Evolutionary conservation across 805 yeast genomes (phyloP).

Genomic region (Ogataea philodendri): DNA sequence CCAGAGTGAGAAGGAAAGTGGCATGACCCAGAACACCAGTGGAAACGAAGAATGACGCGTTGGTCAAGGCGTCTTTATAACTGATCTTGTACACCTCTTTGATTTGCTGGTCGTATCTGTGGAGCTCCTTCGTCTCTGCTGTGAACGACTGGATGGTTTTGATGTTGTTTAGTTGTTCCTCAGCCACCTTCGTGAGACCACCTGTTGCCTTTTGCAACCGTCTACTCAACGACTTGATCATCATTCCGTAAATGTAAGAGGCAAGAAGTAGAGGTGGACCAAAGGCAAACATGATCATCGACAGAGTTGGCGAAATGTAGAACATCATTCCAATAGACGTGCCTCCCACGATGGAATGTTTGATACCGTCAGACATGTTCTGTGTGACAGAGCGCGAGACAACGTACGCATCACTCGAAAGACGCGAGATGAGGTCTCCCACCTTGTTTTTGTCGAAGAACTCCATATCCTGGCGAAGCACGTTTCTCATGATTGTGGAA

Average conservation of each 20-base stretch:
- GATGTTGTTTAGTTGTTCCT: slow-evolving; percentile 83
- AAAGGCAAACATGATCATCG: slow-evolving; percentile 71
- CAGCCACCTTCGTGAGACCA: slow-evolving; percentile 82
- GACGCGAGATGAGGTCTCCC: slow-evolving; percentile 86
- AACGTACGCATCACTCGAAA: slow-evolving; percentile 86
- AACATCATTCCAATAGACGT: slow-evolving; percentile 93
- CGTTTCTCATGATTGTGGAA: slow-evolving; percentile 70
- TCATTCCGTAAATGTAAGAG: slow-evolving; percentile 79
- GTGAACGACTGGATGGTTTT: slow-evolving; percentile 89
- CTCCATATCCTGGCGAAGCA: slow-evolving; percentile 82
- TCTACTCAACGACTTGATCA: slow-evolving; percentile 72
- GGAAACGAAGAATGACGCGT: slow-evolving; percentile 75
- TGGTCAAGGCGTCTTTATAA: slow-evolving; percentile 73
- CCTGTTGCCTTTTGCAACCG: slow-evolving; percentile 85
- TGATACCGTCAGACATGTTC: slow-evolving; percentile 85
- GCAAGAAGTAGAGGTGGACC: slow-evolving; percentile 84
- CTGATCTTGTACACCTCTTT: slow-evolving; percentile 67
- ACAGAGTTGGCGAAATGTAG: slow-evolving; percentile 73
- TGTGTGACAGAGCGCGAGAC: slow-evolving; percentile 85
- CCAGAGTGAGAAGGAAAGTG: slow-evolving; percentile 70
- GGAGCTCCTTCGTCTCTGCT: slow-evolving; percentile 77
- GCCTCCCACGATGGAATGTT: slow-evolving; percentile 75
- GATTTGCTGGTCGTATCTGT: slow-evolving; percentile 70
- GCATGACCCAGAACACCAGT: slow-evolving; percentile 84
- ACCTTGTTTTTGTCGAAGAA: slow-evolving; percentile 88